Conservation (phyloP, 148 eudicot genomes). For the Rhododendron molle region DNA sequence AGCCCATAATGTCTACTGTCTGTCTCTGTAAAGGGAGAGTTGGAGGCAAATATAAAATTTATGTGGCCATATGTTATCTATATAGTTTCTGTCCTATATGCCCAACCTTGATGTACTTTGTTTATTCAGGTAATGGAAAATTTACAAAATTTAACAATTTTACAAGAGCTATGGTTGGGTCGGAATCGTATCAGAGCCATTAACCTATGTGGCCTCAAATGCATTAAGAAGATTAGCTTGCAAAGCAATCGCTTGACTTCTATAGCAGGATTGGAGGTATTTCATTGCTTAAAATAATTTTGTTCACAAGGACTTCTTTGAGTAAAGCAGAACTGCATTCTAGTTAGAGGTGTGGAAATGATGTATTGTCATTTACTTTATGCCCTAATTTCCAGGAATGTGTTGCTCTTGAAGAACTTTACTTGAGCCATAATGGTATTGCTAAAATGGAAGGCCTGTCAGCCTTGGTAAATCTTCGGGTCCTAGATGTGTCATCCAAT, state of each 20-base stretch:
- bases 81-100: background rate
- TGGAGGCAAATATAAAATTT: background rate
- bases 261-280: conserved; percentile 85
- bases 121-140: conserved; percentile 81
- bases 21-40: background rate
- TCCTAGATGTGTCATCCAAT: conserved; percentile 86
- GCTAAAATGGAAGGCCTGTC: conserved; percentile 87
- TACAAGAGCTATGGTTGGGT: conserved; percentile 96
- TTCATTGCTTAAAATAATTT: background rate
- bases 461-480: conserved; percentile 67
- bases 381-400: conserved; percentile 57
- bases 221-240: conserved; percentile 86
- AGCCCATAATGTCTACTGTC: background rate
- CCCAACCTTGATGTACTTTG: background rate
- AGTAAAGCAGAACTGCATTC: background rate
- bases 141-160: conserved; percentile 50
- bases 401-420: conserved; percentile 81
- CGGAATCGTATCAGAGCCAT: conserved; percentile 82
- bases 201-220: conserved; percentile 83
- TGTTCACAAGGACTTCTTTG: background rate
- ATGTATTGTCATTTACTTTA: background rate
- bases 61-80: background rate
- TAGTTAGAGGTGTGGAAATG: background rate
- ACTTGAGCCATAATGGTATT: conserved; percentile 96
- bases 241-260: conserved; percentile 94